A percentile compares a stretch with the other conserved stretches of the same genome.
phyloP scores from a whole-genome alignment of 768 basidiomycete species.

The Hypholoma fasciculare region DNA sequence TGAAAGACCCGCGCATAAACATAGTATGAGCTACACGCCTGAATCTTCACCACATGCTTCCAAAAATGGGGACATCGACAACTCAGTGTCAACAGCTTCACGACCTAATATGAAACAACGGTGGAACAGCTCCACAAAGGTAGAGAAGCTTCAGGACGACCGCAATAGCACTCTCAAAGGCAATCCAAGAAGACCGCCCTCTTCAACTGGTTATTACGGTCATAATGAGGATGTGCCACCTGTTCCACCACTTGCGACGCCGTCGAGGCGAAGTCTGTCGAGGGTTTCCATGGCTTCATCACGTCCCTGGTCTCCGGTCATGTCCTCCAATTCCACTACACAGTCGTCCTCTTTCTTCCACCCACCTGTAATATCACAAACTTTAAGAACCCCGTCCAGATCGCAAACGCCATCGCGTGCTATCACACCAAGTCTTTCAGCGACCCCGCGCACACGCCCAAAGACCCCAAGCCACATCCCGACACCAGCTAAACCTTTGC shows the following conservation, averaged over 20 bases:
- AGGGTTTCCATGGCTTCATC: slow-evolving; percentile 78
- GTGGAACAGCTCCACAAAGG: slow-evolving; percentile 84
- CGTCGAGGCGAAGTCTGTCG: slow-evolving; percentile 65
- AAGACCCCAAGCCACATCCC: slow-evolving; percentile 84
- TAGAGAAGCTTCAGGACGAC: slow-evolving; percentile 50
- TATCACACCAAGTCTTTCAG: slow-evolving; percentile 31
- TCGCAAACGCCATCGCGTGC: slow-evolving; percentile 57
- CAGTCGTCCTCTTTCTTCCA: slow-evolving; percentile 43
- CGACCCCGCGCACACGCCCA: slow-evolving; percentile 68
- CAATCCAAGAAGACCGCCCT: slow-evolving; percentile 52
- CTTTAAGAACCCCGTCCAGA: slow-evolving; percentile 53
- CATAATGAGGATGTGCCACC: slow-evolving; percentile 38
- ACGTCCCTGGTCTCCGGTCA: slow-evolving; percentile 78
- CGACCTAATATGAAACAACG: slow-evolving; percentile 46
- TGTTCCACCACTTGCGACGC: slow-evolving; percentile 46
- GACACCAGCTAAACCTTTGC: slow-evolving; percentile 50
- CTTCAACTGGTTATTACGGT: slow-evolving; percentile 41
- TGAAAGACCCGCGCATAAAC: slow-evolving; percentile 62
- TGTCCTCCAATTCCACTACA: slow-evolving; percentile 70
- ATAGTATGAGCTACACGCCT: slow-evolving; percentile 71
- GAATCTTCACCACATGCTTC: slow-evolving; percentile 57
- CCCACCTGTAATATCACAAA: slow-evolving; percentile 35
- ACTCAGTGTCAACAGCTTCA: slow-evolving; percentile 21
- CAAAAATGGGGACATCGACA: slow-evolving; percentile 33
- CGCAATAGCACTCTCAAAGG: slow-evolving; percentile 44